Base-by-base conservation (phyloP, 2,329 filamentous ascomycete genomes). In the Penicillium brevicompactum region DNA sequence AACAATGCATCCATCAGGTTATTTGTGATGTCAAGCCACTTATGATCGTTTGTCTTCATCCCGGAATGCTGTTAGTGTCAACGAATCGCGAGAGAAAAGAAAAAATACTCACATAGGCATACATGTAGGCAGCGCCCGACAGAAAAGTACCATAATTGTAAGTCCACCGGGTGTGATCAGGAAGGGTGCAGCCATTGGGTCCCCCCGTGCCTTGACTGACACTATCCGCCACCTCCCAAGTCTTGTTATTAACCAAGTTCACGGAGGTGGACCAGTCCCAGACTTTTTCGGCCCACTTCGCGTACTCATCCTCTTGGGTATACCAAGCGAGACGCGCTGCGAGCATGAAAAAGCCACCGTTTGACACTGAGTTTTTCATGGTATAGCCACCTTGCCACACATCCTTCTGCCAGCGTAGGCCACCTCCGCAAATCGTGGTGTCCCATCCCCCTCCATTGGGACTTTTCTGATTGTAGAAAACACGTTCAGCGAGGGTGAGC, bases 311-410 rank as follows among this genome's bases (percentile, higher is more conserved):
- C 65, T 90, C 89, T 30, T 76, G 76, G 0, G 86, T 90, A 50
- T 72, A 75, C 46, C 87, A 83, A 31, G 87, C 88, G 16, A 92
- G 80, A 18, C 89, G 86, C 1, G 90, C 89, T 2, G 87, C 87
- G 13, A 95, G 80, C 67, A 92, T 88, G 71, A 94, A 92, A 70
- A 93, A 85, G 14, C 85, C 87, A 41, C 89, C 90, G 72, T 93
- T 93, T 58, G 86, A 86, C 64, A 92, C 85, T 14, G 86, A 82
- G 76, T 92, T 92, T 74, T 92, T 93, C 82, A 95, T 94, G 68
- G 85, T 82, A 70, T 91, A 86, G 6, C 90, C 91, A 60, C 86
- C 92, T 34, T 50, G 48, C 48, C 48, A 50, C 4, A 32, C 8
- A 22, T 50, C 48, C 16, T 50, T 50, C 18, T 50, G 48, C 48